Conservation (phyloP, 2,329 filamentous ascomycete genomes). For the Ilyonectria robusta region DNA sequence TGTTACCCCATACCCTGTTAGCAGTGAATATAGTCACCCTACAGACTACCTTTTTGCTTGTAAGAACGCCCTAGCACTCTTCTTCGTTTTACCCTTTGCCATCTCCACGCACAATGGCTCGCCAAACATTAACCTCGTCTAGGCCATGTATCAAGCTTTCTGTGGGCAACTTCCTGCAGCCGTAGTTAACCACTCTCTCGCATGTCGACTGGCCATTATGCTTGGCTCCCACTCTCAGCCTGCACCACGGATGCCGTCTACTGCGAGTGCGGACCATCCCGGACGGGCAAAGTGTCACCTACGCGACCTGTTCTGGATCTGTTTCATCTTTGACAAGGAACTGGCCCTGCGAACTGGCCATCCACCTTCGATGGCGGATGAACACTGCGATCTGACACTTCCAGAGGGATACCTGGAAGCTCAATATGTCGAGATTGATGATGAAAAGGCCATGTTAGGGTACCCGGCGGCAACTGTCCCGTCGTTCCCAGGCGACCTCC, state of each 20-base stretch:
- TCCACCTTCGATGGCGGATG: slow-evolving; percentile 55
- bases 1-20: slow-evolving; percentile 58
- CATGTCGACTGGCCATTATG: slow-evolving; percentile 62
- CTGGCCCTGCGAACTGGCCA: slow-evolving; percentile 65
- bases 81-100: neutral
- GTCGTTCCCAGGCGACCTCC: slow-evolving; percentile 61
- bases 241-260: neutral
- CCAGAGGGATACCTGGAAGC: slow-evolving; percentile 51
- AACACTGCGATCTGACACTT: slow-evolving; percentile 39
- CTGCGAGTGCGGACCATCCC: slow-evolving; percentile 14
- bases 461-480: slow-evolving; percentile 30
- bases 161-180: slow-evolving; percentile 60
- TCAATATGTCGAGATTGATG: neutral
- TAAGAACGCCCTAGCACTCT: slow-evolving; percentile 40
- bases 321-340: slow-evolving; percentile 67
- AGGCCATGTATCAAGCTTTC: slow-evolving; percentile 60
- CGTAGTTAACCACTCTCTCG: slow-evolving; percentile 58
- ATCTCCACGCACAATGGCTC: neutral
- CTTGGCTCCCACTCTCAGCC: slow-evolving; percentile 59
- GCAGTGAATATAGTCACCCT: slow-evolving; percentile 58
- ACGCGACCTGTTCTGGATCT: slow-evolving; percentile 65
- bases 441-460: neutral
- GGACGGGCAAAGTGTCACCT: slow-evolving; percentile 50
- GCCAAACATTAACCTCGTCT: neutral
- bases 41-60: slow-evolving; percentile 62